A percentile compares a stretch with the other conserved stretches of the same genome.
Conservation (phyloP, 2,329 filamentous ascomycete species). For the Penicillium sp. region DNA sequence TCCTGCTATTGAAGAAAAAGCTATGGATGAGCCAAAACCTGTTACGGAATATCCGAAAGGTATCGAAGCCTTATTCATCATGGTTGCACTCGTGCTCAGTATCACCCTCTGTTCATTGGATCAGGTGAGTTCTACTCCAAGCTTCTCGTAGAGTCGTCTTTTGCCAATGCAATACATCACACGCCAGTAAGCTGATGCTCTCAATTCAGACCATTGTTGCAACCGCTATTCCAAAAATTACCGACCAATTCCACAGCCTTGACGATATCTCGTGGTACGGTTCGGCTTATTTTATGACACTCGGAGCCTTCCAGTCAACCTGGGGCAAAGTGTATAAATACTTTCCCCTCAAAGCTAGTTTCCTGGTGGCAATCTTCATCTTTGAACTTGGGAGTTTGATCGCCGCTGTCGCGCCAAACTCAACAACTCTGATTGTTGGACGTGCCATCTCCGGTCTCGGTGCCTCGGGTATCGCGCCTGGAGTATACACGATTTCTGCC, state of each 20-base stretch:
- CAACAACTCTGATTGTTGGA: slow-evolving; percentile 39
- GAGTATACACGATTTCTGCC: slow-evolving; percentile 29
- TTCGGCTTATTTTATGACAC: slow-evolving; percentile 37
- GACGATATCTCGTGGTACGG: slow-evolving; percentile 39
- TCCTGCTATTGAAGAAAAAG: background rate
- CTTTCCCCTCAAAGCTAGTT: slow-evolving; percentile 33
- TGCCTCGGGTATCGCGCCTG: slow-evolving; percentile 33
- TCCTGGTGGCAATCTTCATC: slow-evolving; percentile 37
- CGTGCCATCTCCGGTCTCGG: slow-evolving; percentile 40
- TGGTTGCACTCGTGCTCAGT: slow-evolving; percentile 13
- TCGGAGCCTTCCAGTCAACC: slow-evolving; percentile 31
- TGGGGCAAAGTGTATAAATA: slow-evolving; percentile 36
- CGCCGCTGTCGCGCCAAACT: slow-evolving; percentile 38
- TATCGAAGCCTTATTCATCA: slow-evolving; percentile 1
- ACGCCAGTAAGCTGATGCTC: background rate
- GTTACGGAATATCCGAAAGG: background rate
- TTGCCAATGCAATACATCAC: background rate
- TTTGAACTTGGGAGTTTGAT: slow-evolving; percentile 45
- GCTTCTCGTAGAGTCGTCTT: background rate
- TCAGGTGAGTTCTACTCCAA: slow-evolving; percentile 11
- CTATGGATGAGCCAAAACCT: background rate
- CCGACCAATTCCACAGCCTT: slow-evolving; percentile 28
- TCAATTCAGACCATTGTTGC: background rate
- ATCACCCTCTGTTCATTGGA: slow-evolving; percentile 13
- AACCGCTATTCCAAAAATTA: slow-evolving; percentile 29